Base-by-base conservation (phyloP, 768 basidiomycete species). In the Russula emetica region DNA sequence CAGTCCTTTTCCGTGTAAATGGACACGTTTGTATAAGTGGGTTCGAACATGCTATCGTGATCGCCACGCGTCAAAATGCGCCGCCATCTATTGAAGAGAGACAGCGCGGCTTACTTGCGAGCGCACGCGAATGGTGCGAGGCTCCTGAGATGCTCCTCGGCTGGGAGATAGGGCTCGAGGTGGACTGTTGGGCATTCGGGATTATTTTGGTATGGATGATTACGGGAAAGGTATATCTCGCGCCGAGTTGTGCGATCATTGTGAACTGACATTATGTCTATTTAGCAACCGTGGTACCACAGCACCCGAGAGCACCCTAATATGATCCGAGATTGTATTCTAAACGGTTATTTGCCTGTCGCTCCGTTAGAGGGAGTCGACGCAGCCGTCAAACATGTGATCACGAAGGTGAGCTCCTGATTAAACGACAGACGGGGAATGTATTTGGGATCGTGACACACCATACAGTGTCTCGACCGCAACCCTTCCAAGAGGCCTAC, bases 61-160 rank as follows among this genome's bases (percentile, higher is more conserved):
- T 63, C 18, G 53, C 54, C 24, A 45, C 40, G 10, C 28, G 50
- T 36, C 58, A 45, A 47, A 24, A 40, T 11, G 34, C 28, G 18
- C 20, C 55, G 5, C 53, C 51, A 44, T 44, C 54, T 26, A 49
- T 58, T 30, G 58, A 55, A 36, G 56, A 58, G 24, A 45, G 66
- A 40, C 66, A 55, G 16, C 18, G n/a, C 22, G 49, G 55, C 28
- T 20, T 45, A 42, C 30, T 40, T 22, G 38, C 51, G 34, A 56
- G 51, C 55, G 28, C 36, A 38, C 55, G 24, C 8, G 68, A 69
- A 56, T 69, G 66, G 66, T 55, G 62, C 34, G 53, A 63, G 22
- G 66, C 68, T 36, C 68, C 68, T 5, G 68, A 69, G 47, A 55
- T 67, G 56, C 55, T 69, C 40, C 20, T 64, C 16, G 68, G 66